phyloP scores from a whole-genome alignment of 1,284 basidiomycete species.

The Ustilago trichophora region DNA sequence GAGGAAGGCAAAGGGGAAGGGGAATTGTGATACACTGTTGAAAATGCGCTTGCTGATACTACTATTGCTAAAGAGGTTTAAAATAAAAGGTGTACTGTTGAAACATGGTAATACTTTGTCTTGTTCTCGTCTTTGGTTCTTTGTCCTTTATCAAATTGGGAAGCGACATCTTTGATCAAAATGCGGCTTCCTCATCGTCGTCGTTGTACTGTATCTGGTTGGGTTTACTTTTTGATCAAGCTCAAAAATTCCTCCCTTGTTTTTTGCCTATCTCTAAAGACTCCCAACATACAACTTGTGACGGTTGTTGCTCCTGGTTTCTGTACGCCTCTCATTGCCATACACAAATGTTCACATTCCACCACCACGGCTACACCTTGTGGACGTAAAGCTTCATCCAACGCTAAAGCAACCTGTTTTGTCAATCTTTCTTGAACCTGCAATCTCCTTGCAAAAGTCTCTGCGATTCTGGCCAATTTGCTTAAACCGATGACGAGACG shows the following conservation, averaged over 20 bases:
- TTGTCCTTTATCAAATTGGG: too few species aligned
- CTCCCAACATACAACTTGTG: conserved; percentile 98
- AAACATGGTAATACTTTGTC: too few species aligned
- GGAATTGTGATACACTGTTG: conserved; percentile 18
- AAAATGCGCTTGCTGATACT: conserved; percentile 4
- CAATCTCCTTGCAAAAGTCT: conserved; percentile 93
- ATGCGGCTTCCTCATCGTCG: too few species aligned
- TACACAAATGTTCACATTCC: conserved; percentile 86
- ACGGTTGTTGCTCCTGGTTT: conserved; percentile 95
- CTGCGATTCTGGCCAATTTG: conserved; percentile 95
- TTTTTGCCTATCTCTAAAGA: conserved; percentile 95
- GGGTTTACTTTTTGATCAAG: conserved; percentile 59
- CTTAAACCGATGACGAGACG: conserved; percentile 93
- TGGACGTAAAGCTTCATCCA: conserved; percentile 96
- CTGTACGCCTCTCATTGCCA: conserved; percentile 99
- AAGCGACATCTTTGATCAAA: too few species aligned
- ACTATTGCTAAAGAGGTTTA: too few species aligned
- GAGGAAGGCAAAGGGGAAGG: not conserved
- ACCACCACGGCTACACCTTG: conserved; percentile 95
- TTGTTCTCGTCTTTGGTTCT: too few species aligned
- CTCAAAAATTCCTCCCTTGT: conserved; percentile 83
- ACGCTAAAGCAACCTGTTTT: conserved; percentile 96
- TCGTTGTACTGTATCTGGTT: too few species aligned
- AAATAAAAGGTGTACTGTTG: too few species aligned
- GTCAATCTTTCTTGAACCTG: conserved; percentile 98